Evolutionary conservation across 2,329 filamentous ascomycete genomes (phyloP).

Genomic region (Xylariomycetidae sp.): DNA sequence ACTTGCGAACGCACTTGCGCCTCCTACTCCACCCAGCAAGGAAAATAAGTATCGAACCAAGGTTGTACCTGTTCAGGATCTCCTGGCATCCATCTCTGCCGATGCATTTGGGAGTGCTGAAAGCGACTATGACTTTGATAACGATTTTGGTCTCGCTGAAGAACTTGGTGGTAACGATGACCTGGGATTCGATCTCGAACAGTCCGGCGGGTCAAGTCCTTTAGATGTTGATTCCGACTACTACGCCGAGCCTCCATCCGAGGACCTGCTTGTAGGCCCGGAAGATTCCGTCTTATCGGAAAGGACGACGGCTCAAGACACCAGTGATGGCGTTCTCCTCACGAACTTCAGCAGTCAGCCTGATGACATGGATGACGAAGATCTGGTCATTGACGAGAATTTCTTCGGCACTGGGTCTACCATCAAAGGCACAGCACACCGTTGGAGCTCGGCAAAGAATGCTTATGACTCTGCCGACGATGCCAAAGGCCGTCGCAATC

Average conservation of each 20-base stretch:
- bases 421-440: conserved; percentile 63
- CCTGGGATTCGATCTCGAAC: conserved; percentile 33
- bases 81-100: conserved; percentile 85
- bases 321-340: conserved; percentile 41
- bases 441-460: conserved; percentile 76
- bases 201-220: conserved; percentile 28
- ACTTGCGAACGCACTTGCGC: conserved; percentile 73
- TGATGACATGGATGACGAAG: conserved; percentile 46
- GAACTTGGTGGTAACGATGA: conserved; percentile 40
- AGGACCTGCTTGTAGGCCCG: conserved; percentile 46
- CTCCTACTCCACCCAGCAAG: conserved; percentile 77
- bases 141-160: conserved; percentile 54
- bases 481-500: conserved; percentile 58
- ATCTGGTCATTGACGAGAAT: conserved; percentile 69
- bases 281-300: conserved; percentile 33
- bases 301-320: conserved; percentile 37
- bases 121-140: conserved; percentile 58
- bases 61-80: conserved; percentile 78
- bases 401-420: conserved; percentile 65
- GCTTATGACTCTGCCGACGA: conserved; percentile 65
- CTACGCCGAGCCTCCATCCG: conserved; percentile 38
- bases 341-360: conserved; percentile 35
- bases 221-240: conserved; percentile 41
- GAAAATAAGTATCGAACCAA: conserved; percentile 83
- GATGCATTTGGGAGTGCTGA: conserved; percentile 69